Base-by-base conservation (phyloP, 1,139 yeast genomes). In the Geotrichum australiense region DNA sequence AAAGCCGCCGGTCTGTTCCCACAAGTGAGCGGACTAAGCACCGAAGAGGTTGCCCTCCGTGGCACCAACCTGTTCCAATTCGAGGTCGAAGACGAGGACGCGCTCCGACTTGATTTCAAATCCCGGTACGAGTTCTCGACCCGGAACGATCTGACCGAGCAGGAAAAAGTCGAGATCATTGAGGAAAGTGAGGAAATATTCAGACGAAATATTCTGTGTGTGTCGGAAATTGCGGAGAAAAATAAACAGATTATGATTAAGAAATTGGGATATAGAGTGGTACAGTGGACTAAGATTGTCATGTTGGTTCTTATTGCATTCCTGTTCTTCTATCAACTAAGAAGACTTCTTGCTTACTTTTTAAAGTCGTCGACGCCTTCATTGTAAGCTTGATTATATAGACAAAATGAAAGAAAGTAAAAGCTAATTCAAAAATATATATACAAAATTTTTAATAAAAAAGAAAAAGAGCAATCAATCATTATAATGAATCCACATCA, bases 111-210 rank as follows among this genome's bases (percentile, higher is more conserved):
- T 37, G 61, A 68, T 26, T 85, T 80, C 64, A 84, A 83, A 66
- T 71, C 82, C 53, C 83, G 80, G 50, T 84, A 78, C 62, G 94
- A 85, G 63, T 66, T 83, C 47, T 76, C 76, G 40, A 84, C 94
- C 6, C 73, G 94, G 57, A 73, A 76, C 52, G 68, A 65, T 8
- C 67, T 85, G 48, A 70, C 81, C 7, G 94, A 83, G 61, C 67
- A 66, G 30, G 83, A 84, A 60, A 84, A 84, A 63, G 62, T 66
- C 48, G 84, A 79, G 46, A 71, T 85, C 48, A 78, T 84, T 39
- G 74, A 75, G 37, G 93, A 82, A 56, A 68, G 87, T 11, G 69
- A 73, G 53, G 76, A 71, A 50, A 78, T 83, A 38, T 84, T 81
- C 59, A 68, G 68, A 45, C 76, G 80, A 63, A 80, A 79, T 59